phyloP scores from a whole-genome alignment of 129 eudicot species.

The Flaveria sonorensis region DNA sequence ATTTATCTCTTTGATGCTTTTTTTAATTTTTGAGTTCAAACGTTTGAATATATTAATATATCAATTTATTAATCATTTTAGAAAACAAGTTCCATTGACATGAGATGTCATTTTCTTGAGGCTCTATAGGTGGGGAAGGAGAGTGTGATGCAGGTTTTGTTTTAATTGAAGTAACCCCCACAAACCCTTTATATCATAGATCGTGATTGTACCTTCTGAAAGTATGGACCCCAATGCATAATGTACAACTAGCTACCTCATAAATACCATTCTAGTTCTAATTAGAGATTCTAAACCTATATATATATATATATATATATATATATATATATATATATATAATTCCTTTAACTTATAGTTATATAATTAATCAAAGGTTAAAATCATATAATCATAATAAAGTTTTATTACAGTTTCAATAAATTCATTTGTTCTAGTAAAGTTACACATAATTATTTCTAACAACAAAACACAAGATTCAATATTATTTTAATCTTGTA shows the following conservation, averaged over 20 bases:
- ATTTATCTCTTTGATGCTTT: neutral
- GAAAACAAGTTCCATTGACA: conserved; percentile 19
- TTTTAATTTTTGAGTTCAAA: neutral
- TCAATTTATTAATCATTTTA: neutral
- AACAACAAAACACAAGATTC: too few relatives aligned
- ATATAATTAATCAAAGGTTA: neutral
- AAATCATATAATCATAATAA: too few relatives aligned
- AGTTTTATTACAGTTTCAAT: too few relatives aligned
- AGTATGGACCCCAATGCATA: conserved; percentile 35
- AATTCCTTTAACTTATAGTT: conserved; percentile 24
- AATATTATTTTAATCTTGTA: too few relatives aligned
- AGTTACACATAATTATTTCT: too few relatives aligned
- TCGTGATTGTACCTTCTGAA: conserved; percentile 37
- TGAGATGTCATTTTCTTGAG: conserved; percentile 44
- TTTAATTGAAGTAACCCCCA: conserved; percentile 43
- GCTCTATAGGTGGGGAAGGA: conserved; percentile 35
- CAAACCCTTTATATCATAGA: conserved; percentile 34
- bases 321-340: too few relatives aligned
- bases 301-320: too few relatives aligned
- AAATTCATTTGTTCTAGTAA: too few relatives aligned
- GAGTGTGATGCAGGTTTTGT: conserved; percentile 39
- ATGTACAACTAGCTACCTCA: conserved; percentile 18
- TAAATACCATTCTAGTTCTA: conserved; percentile 23
- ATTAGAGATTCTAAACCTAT: conserved; percentile 13
- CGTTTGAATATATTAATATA: neutral